These are phyloP conservation scores for Backusella tuberculispora DNA, from an alignment of 192 early-diverging fungal species.

Conservation along the genomic window DNA sequence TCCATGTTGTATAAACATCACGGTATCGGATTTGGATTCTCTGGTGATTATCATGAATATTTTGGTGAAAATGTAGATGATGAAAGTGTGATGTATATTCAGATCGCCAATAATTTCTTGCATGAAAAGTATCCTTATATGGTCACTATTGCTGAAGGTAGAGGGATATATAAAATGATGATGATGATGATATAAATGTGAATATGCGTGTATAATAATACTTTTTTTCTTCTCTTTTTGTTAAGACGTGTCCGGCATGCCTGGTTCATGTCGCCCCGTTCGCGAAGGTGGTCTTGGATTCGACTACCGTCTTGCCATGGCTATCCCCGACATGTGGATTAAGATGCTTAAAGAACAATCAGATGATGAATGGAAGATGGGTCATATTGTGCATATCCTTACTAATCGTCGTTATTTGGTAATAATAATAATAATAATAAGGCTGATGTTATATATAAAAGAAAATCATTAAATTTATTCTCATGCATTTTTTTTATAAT, in stretches of 20 bases:
- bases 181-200: background rate
- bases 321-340: slow-evolving; percentile 99
- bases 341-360: slow-evolving; percentile 90
- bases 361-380: slow-evolving; percentile 95
- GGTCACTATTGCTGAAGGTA: slow-evolving; percentile 93
- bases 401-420: slow-evolving; percentile 89
- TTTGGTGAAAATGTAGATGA: slow-evolving; percentile 85
- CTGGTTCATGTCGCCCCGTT: slow-evolving; percentile 87
- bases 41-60: slow-evolving; percentile 93
- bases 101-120: slow-evolving; percentile 88
- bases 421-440: background rate
- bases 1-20: slow-evolving; percentile 97
- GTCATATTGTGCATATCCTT: slow-evolving; percentile 82
- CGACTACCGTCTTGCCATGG: slow-evolving; percentile 96
- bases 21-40: slow-evolving; percentile 94
- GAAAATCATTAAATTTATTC: background rate
- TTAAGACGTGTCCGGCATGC: slow-evolving; percentile 98
- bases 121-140: slow-evolving; percentile 79
- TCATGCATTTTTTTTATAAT: slow-evolving; percentile 34
- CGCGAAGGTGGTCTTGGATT: slow-evolving; percentile 93
- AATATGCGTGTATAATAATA: background rate
- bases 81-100: slow-evolving; percentile 87
- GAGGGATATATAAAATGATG: no score
- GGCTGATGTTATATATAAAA: background rate
- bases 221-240: background rate